Conservation (phyloP, 1,139 yeast genomes). For the Suhomyces choctaworum region DNA sequence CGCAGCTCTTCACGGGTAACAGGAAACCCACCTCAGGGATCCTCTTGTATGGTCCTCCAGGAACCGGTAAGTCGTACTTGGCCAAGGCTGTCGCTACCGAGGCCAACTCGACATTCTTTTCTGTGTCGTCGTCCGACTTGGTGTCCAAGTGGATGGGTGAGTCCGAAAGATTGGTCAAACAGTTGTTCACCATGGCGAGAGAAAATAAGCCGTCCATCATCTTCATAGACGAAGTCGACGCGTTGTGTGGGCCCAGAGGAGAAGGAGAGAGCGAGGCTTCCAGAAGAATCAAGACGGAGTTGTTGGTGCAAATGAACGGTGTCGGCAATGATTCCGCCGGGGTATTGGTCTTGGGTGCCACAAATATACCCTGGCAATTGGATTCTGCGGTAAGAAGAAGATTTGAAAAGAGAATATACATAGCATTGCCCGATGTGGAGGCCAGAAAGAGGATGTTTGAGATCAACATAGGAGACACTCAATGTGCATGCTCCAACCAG, state of each 20-base stretch:
- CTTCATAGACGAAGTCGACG: constrained; percentile 97
- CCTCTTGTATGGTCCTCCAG: constrained; percentile 94
- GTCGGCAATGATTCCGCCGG: constrained; percentile 95
- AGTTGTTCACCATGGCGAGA: constrained; percentile 91
- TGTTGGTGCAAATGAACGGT: constrained; percentile 97
- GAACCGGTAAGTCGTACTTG: constrained; percentile 95
- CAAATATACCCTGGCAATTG: constrained; percentile 98
- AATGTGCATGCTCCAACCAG: constrained; percentile 70
- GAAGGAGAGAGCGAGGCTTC: constrained; percentile 98
- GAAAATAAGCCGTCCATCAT: constrained; percentile 94
- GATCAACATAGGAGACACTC: constrained; percentile 86
- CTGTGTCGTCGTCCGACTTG: constrained; percentile 90
- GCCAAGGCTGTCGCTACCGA: constrained; percentile 99
- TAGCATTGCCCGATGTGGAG: constrained; percentile 88
- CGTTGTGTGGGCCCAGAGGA: constrained; percentile 96
- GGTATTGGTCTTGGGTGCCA: constrained; percentile 93
- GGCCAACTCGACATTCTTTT: constrained; percentile 93
- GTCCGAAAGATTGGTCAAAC: constrained; percentile 91
- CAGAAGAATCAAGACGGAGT: constrained; percentile 92
- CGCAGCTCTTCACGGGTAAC: constrained; percentile 91
- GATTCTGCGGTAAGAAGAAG: constrained; percentile 98
- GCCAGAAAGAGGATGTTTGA: constrained; percentile 95
- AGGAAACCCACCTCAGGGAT: constrained; percentile 94
- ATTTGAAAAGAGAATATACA: constrained; percentile 92
- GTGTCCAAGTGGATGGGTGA: constrained; percentile 99